phyloP scores from a whole-genome alignment of 495 filamentous ascomycete genomes.

The Trichoderma orchidacearum region DNA sequence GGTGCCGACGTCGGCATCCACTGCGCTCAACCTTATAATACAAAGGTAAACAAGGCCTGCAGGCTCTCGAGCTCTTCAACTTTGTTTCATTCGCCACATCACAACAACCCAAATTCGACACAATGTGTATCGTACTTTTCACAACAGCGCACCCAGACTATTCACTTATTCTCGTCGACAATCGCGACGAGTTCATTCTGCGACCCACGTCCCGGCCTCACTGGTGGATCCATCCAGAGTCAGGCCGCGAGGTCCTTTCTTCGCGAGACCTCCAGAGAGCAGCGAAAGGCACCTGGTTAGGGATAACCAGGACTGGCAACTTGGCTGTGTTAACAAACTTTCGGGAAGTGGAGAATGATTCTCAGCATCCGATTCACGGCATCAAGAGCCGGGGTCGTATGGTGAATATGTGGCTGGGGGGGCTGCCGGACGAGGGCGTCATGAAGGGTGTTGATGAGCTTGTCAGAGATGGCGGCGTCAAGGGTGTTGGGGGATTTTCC shows the following conservation, averaged over 20 bases:
- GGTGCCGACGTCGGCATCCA: background rate
- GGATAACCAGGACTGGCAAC: conserved; percentile 70
- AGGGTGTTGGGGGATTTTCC: conserved; percentile 81
- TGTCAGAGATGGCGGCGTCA: conserved; percentile 49
- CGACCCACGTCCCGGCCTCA: conserved; percentile 72
- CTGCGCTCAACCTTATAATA: background rate
- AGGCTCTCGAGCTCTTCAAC: background rate
- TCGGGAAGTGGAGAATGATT: conserved; percentile 53
- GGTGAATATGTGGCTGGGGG: conserved; percentile 74
- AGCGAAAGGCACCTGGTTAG: conserved; percentile 80
- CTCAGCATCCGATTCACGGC: conserved; percentile 38
- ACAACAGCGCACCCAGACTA: conserved; percentile 87
- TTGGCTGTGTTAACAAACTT: conserved; percentile 92
- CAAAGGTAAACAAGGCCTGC: background rate
- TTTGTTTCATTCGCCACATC: background rate
- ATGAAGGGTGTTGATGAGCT: conserved; percentile 56
- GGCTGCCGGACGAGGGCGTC: conserved; percentile 30
- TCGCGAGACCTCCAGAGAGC: conserved; percentile 35
- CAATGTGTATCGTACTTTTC: conserved; percentile 86
- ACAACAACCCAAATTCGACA: conserved; percentile 6
- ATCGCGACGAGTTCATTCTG: conserved; percentile 89
- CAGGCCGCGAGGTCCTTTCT: conserved; percentile 30
- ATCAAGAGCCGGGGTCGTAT: conserved; percentile 66
- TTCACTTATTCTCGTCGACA: conserved; percentile 78
- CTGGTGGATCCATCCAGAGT: conserved; percentile 52